These are phyloP conservation scores for Lactifluus hygrophoroides DNA, from an alignment of 768 basidiomycete genomes.

Conservation along the genomic window DNA sequence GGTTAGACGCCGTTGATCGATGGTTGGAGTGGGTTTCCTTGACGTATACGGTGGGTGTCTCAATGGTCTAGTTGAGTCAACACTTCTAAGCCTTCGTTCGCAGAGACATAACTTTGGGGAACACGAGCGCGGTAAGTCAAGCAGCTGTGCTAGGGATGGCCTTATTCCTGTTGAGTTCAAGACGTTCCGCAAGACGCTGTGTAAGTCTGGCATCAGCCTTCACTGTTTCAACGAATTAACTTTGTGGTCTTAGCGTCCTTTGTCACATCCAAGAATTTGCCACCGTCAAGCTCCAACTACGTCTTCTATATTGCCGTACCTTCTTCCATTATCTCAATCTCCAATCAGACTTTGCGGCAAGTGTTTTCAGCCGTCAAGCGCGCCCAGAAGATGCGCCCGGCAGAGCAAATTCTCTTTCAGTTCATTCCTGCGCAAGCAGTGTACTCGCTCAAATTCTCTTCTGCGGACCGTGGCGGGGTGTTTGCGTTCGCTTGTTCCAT, in stretches of 20 bases:
- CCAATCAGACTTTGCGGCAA: constrained; percentile 61
- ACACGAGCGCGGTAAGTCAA: constrained; percentile 44
- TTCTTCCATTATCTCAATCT: constrained; percentile 47
- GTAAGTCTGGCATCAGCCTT: constrained; percentile 29
- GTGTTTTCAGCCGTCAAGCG: constrained; percentile 58
- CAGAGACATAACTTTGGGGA: constrained; percentile 57
- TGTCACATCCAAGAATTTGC: constrained; percentile 31
- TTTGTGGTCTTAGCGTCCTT: constrained; percentile 38
- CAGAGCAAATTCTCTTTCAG: constrained; percentile 53
- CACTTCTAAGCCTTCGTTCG: constrained; percentile 7
- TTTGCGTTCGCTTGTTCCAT: constrained; percentile 51
- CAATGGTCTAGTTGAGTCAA: neutral
- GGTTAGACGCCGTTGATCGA: constrained; percentile 37
- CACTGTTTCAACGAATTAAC: neutral
- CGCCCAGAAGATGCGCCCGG: constrained; percentile 37
- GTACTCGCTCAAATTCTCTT: constrained; percentile 38
- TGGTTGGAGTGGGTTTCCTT: constrained; percentile 52
- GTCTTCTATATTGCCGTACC: constrained; percentile 68
- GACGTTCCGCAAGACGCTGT: constrained; percentile 57
- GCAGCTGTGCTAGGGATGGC: constrained; percentile 42
- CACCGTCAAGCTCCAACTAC: constrained; percentile 33
- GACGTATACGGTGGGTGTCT: constrained; percentile 48
- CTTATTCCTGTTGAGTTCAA: constrained; percentile 59
- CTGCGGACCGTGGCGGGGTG: constrained; percentile 34
- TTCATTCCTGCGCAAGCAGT: constrained; percentile 63